Evolutionary conservation across 257 asterid genomes (phyloP), one percentile per base, ranked within the genome.

Genomic region (Linaria vulgaris): DNA sequence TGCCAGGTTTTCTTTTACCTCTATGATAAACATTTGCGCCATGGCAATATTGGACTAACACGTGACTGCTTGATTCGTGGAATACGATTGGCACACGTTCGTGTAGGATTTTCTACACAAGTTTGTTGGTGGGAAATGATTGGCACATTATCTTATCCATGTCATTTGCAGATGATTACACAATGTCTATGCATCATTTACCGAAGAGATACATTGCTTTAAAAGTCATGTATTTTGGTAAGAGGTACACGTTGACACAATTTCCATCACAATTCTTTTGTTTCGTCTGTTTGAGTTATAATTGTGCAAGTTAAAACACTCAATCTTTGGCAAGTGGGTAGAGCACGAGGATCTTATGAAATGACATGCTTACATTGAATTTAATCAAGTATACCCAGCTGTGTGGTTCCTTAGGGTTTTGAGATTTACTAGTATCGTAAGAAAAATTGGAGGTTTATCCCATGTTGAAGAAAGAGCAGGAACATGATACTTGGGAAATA

Each of bases 221-320:
- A 58, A 89, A 92, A 73, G 78, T 89, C 37, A 83, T 87, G 94
- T 92, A 92, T 77, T 89, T 92, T 63, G 98, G 98, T 69, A 85
- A 74, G 72, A 92, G 98, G 98, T 92, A 80, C 61, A 15, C 25
- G 13, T 23, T 59, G 20, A 17, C 15, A 60, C 31, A 61, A 61
- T 54, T 39, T 30, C 59, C 64, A 34, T 56, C 31, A n/a, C 14
- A 34, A 53, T 79, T 57, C 37, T 12, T 48, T 34, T 54, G 43
- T 25, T 27, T 61, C n/a, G 12, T 58, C 47, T n/a, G 20, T 25
- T 43, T 58, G 65, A 19, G 10, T 9, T 44, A 38, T 67, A 47
- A 4, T 49, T 16, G 44, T 53, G 21, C 38, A 47, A 14, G 34
- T 22, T 27, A 48, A 43, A 39, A 47, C 46, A n/a, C n/a, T n/a